A percentile compares a stretch with the other conserved stretches of the same genome.
These are phyloP conservation scores for Artemisia tridentata DNA, from an alignment of 129 eudicot genomes.

Conservation along the genomic window DNA sequence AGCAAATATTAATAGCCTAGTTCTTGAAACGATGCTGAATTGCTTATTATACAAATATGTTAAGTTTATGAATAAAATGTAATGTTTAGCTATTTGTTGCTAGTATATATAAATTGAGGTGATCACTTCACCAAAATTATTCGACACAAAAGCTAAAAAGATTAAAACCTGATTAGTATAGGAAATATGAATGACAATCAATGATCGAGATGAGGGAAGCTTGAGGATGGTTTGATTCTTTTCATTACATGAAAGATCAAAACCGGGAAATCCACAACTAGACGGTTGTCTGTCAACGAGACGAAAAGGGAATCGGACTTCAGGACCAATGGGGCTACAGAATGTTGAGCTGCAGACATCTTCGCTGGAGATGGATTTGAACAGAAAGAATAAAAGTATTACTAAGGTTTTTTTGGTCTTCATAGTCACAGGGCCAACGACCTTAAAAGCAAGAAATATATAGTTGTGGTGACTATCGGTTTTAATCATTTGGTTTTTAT, in stretches of 20 bases:
- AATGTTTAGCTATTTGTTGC: too few species aligned
- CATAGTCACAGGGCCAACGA: background rate
- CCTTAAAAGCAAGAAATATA: background rate
- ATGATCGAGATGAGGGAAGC: slow-evolving; percentile 40
- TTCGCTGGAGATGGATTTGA: slow-evolving; percentile 20
- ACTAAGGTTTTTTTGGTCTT: background rate
- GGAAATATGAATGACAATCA: slow-evolving; percentile 41
- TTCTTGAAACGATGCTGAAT: too few species aligned
- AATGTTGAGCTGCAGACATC: slow-evolving; percentile 37
- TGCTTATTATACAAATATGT: too few species aligned
- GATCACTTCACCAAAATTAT: too few species aligned
- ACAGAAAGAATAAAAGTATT: slow-evolving; percentile 15
- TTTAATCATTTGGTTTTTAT: background rate
- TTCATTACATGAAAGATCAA: slow-evolving; percentile 57
- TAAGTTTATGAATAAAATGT: too few species aligned
- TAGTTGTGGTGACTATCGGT: background rate
- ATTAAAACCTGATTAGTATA: slow-evolving; percentile 39
- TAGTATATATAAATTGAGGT: too few species aligned
- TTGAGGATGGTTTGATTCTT: slow-evolving; percentile 39
- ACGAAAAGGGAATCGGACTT: slow-evolving; percentile 70
- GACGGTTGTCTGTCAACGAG: slow-evolving; percentile 38
- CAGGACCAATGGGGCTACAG: slow-evolving; percentile 44
- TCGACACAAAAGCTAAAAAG: background rate
- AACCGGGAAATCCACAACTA: slow-evolving; percentile 63
- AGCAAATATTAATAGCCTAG: too few species aligned